These are phyloP conservation scores for Lactarius tabidus DNA, from an alignment of 768 basidiomycete species.

Conservation along the genomic window DNA sequence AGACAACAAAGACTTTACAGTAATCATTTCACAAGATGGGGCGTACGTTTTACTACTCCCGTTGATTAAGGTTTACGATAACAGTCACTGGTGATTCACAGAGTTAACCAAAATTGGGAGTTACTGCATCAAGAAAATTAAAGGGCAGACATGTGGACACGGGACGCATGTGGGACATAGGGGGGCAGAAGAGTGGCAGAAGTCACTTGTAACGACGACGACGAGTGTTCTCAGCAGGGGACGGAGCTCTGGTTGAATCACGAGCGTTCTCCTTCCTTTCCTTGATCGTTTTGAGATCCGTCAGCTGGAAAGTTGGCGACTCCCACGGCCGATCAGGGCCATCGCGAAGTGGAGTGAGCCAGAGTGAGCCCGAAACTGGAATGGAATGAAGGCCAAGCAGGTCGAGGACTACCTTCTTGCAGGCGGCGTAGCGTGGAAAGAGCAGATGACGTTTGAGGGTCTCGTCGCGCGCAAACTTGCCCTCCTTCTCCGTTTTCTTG, in stretches of 20 bases:
- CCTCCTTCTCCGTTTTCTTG: not conserved
- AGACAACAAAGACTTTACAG: not conserved
- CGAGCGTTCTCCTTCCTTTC: not conserved
- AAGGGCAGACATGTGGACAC: not conserved
- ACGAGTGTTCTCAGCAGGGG: not conserved
- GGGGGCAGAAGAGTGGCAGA: no score
- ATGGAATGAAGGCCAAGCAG: not conserved
- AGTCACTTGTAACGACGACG: constrained; percentile 19
- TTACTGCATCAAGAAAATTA: constrained; percentile 3
- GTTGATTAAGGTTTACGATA: constrained; percentile 12
- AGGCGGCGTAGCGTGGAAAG: not conserved
- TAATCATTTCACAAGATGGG: not conserved
- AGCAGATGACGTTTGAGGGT: constrained; percentile 12
- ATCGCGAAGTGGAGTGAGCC: constrained; percentile 10
- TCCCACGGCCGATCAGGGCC: constrained; percentile 20
- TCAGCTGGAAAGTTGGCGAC: constrained; percentile 2
- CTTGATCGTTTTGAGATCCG: constrained; percentile 11
- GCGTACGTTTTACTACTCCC: not conserved
- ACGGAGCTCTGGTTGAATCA: not conserved
- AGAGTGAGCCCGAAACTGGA: constrained; percentile 1
- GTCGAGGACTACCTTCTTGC: not conserved
- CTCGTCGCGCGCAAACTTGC: not conserved
- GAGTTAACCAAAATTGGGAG: constrained; percentile 15
- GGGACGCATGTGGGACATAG: not conserved
- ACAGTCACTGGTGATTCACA: constrained; percentile 11